These are phyloP conservation scores for Lentinula novae-zelandiae DNA, from an alignment of 1,284 basidiomycete genomes.

Conservation along the genomic window DNA sequence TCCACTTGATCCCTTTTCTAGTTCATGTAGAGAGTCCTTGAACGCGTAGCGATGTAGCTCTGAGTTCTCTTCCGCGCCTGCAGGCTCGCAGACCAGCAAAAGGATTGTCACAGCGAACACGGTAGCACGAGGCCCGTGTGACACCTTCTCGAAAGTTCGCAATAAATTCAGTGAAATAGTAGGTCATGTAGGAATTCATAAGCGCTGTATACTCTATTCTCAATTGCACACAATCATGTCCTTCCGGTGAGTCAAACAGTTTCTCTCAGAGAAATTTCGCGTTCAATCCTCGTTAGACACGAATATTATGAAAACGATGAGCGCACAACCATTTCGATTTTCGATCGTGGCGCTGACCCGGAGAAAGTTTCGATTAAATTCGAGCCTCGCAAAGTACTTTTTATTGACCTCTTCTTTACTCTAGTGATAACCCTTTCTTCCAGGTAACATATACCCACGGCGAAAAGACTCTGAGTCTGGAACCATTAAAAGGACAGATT, in stretches of 20 bases:
- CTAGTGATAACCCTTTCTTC: slow-evolving; percentile 1
- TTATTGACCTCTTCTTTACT: background rate
- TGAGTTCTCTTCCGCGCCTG: no score
- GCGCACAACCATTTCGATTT: slow-evolving; percentile 69
- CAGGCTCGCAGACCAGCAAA: background rate
- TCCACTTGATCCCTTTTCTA: background rate
- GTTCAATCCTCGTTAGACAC: slow-evolving; percentile 45
- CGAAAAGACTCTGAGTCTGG: slow-evolving; percentile 58
- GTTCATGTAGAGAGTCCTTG: background rate
- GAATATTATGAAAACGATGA: slow-evolving; percentile 89
- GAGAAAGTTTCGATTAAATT: slow-evolving; percentile 60
- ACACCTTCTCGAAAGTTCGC: slow-evolving; percentile 5
- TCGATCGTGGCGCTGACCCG: slow-evolving; percentile 75
- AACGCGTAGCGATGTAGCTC: background rate
- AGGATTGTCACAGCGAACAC: background rate
- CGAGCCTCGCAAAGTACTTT: slow-evolving; percentile 54
- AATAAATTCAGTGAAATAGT: background rate
- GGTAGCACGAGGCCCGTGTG: slow-evolving; percentile 2
- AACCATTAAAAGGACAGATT: slow-evolving; percentile 82
- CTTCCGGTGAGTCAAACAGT: slow-evolving; percentile 31
- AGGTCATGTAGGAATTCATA: background rate
- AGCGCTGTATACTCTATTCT: background rate
- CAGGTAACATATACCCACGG: slow-evolving; percentile 62
- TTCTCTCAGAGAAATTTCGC: background rate
- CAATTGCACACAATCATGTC: slow-evolving; percentile 27